Evolutionary conservation across 768 basidiomycete genomes (phyloP), one percentile per base, ranked within the genome.

Genomic region (Crucibulum laeve): DNA sequence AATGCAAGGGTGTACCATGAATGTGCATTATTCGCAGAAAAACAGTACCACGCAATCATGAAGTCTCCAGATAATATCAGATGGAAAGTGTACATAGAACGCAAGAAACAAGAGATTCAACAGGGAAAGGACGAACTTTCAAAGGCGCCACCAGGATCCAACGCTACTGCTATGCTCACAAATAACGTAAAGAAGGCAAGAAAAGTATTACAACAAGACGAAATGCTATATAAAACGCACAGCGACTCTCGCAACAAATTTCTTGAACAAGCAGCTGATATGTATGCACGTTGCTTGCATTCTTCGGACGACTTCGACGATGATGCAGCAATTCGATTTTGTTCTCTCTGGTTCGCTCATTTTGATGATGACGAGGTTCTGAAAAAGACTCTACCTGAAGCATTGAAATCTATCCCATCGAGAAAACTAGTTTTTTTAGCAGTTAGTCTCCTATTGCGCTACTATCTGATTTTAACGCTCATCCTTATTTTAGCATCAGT

Each of bases 341-440:
- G 82, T 51, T 93, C 94, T 1, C 73, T 98, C 2, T 98, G 95
- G 96, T 82, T 97, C 48, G 79, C 86, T 1, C 90, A 92, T 54
- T 87, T 92, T 50, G 79, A 86, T 32, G 76, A 82, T 58, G 35
- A 64, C 35, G 60, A 79, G 18, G 75, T 75, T 13, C 51, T 73
- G 5, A 67, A 64, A 44, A 57, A 39, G 49, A 64, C 38, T 49
- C 84, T 59, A 52, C 67, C 26, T 33, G 50, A 45, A 1, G 75
- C 80, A 1, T 59, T 92, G 6, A 61, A 63, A 37, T 69, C 73
- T 2, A 76, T 94, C 28, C 88, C 93, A 1, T 89, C 93, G 0
- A 74, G 79, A 47, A 98, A 98, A 61, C 87, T 97, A 55, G 76
- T 95, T 34, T 91, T 92, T 61, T 73, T 98, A 42, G 83, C 91